Base-by-base conservation (phyloP, 495 filamentous ascomycete genomes). In the Rhypophila decipiens region DNA sequence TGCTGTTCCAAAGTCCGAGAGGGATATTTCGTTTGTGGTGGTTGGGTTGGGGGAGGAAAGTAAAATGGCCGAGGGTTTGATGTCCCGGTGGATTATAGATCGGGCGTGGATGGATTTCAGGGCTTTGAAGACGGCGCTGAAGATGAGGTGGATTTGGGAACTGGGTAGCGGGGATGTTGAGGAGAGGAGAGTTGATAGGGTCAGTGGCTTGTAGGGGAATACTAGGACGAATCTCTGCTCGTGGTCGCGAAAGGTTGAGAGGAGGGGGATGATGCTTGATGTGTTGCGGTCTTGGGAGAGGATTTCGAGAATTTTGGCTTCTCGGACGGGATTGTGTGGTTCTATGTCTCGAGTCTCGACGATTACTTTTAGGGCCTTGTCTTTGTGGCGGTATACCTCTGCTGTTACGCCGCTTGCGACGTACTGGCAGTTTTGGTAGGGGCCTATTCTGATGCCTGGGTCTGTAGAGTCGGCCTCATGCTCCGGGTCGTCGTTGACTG, bases 1-100 rank as follows among this genome's bases (percentile, higher is more conserved):
- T 7, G 91, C 79, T 31, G 91, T 91, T 18, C 93, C 93, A 68
- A 98, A 97, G 66, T 98, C 93, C 13, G 85, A 80, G 17, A 98
- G 71, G 41, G 81, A 84, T 3, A 86, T 86, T 1, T 85, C 82
- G 2, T 87, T 85, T n/a, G 72, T 61, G n/a, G n/a, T n/a, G n/a
- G n/a, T n/a, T n/a, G n/a, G n/a, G n/a, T n/a, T n/a, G 0, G 74
- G 68, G 1, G 80, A 79, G 33, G 76, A 64, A 50, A 97, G 74
- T 31, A 97, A 70, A 41, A 98, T 78, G 53, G 95, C 94, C 2
- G 88, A 85, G 5, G 93, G 90, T 60, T 98, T 98, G 59, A 98
- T 73, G 58, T 98, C 93, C 23, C 93, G 82, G 64, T 98, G 93
- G 53, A 97, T 84, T 42, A 98, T 88, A 7, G 77, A 81, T 12